Percentiles rank a stretch among this genome's conserved stretches.
Evolutionary conservation across 2,329 filamentous ascomycete genomes (phyloP).

Genomic region (Polytolypa hystricis): DNA sequence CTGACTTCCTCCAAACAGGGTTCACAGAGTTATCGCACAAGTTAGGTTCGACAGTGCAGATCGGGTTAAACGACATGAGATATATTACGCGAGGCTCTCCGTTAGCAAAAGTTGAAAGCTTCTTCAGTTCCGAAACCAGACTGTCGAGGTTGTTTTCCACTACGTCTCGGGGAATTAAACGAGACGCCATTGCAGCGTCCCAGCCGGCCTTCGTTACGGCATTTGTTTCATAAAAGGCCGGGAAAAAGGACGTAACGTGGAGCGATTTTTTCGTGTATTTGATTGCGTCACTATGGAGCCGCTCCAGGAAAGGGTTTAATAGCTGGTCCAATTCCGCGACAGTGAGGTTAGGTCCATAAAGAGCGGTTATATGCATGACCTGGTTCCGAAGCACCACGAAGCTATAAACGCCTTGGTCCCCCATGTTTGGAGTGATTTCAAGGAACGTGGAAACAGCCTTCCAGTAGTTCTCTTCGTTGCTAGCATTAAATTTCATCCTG

Average conservation of each 20-base stretch:
- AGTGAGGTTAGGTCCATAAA: slow-evolving; percentile 26
- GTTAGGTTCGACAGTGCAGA: slow-evolving; percentile 37
- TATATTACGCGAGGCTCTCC: slow-evolving; percentile 32
- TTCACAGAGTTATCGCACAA: slow-evolving; percentile 30
- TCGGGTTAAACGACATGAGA: too few species aligned
- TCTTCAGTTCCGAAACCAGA: slow-evolving; percentile 27
- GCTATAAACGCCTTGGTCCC: background rate
- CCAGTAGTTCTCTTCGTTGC: background rate
- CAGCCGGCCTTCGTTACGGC: too few species aligned
- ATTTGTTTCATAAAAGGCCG: too few species aligned
- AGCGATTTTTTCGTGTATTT: too few species aligned
- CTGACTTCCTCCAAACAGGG: slow-evolving; percentile 1
- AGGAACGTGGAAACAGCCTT: background rate
- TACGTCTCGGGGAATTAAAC: slow-evolving; percentile 22
- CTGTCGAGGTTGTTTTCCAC: slow-evolving; percentile 23
- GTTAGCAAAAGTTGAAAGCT: slow-evolving; percentile 29
- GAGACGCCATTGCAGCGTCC: slow-evolving; percentile 26
- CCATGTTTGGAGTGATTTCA: background rate
- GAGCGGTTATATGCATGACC: slow-evolving; percentile 18
- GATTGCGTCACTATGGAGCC: too few species aligned
- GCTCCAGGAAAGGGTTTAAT: slow-evolving; percentile 24
- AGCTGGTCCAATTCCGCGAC: slow-evolving; percentile 24
- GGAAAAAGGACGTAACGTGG: too few species aligned
- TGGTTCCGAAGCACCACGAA: background rate
- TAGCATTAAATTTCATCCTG: slow-evolving; percentile 24